These are phyloP conservation scores for Trichoderma erinaceum DNA, from an alignment of 495 filamentous ascomycete species.

Conservation along the genomic window DNA sequence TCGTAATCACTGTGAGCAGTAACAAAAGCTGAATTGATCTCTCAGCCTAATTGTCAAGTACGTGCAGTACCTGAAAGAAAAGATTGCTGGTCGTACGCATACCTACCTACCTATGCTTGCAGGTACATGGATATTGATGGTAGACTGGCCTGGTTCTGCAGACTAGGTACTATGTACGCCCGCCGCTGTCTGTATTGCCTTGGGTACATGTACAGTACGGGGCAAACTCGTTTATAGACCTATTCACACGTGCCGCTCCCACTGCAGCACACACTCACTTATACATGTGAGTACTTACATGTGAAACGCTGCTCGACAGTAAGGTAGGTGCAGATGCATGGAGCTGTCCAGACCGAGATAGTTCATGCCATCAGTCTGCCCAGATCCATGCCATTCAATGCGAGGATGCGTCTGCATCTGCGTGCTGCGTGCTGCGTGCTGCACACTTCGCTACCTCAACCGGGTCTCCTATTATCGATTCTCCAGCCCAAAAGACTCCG, in stretches of 20 bases:
- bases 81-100: too few species aligned
- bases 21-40: neutral
- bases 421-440: neutral
- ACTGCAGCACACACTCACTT: slow-evolving; percentile 5
- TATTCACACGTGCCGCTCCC: neutral
- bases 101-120: too few species aligned
- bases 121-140: too few species aligned
- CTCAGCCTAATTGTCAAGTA: too few species aligned
- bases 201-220: too few species aligned
- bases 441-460: neutral
- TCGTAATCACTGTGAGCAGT: neutral
- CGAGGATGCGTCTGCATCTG: neutral
- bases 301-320: neutral
- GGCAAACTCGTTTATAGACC: neutral
- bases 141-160: too few species aligned
- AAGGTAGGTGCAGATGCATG: neutral
- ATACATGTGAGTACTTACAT: neutral
- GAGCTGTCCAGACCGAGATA: neutral
- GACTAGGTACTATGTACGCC: too few species aligned
- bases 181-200: too few species aligned
- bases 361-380: neutral
- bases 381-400: neutral
- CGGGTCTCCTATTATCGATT: neutral
- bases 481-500: neutral
- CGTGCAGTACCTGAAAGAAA: too few species aligned